These are phyloP conservation scores for Phytophthora constricta DNA, from an alignment of 352 stramenopile species.

Conservation along the genomic window DNA sequence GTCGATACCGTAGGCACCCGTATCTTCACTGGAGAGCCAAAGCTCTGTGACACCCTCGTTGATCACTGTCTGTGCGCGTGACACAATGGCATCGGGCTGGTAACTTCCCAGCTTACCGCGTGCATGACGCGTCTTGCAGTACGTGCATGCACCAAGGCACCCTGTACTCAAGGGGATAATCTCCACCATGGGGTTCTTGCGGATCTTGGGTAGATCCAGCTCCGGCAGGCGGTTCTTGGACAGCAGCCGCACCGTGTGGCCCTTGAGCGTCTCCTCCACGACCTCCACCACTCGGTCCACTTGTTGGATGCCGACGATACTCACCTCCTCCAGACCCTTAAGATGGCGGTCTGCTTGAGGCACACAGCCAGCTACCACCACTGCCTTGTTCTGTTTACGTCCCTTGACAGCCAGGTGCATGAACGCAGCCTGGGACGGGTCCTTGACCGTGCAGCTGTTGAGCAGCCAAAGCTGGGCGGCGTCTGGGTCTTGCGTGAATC, in stretches of 20 bases:
- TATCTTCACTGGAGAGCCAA: conserved; percentile 93
- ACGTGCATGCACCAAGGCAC: conserved; percentile 92
- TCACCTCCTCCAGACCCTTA: conserved; percentile 85
- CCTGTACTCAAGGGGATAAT: conserved; percentile 93
- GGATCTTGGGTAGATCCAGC: conserved; percentile 92
- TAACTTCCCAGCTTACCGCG: conserved; percentile 92
- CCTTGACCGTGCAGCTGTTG: conserved; percentile 95
- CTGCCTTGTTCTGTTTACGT: conserved; percentile 76
- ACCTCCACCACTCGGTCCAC: conserved; percentile 92
- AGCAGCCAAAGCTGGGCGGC: conserved; percentile 90
- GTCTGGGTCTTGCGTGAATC: conserved; percentile 75
- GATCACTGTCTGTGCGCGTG: conserved; percentile 69
- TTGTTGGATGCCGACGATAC: conserved; percentile 91
- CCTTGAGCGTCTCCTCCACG: conserved; percentile 92
- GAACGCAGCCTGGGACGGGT: conserved; percentile 91
- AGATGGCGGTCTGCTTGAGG: conserved; percentile 89
- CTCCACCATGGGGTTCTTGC: conserved; percentile 92
- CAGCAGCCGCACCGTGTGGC: conserved; percentile 88
- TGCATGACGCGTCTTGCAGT: conserved; percentile 94
- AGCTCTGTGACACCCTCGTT: conserved; percentile 90
- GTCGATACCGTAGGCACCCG: conserved; percentile 92
- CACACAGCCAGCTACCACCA: conserved; percentile 93
- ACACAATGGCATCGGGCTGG: conserved; percentile 76
- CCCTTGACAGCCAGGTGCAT: conserved; percentile 89
- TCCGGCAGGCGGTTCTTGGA: conserved; percentile 82